Evolutionary conservation across 2,329 filamentous ascomycete species (phyloP).

Genomic region (Piedraia hortae): DNA sequence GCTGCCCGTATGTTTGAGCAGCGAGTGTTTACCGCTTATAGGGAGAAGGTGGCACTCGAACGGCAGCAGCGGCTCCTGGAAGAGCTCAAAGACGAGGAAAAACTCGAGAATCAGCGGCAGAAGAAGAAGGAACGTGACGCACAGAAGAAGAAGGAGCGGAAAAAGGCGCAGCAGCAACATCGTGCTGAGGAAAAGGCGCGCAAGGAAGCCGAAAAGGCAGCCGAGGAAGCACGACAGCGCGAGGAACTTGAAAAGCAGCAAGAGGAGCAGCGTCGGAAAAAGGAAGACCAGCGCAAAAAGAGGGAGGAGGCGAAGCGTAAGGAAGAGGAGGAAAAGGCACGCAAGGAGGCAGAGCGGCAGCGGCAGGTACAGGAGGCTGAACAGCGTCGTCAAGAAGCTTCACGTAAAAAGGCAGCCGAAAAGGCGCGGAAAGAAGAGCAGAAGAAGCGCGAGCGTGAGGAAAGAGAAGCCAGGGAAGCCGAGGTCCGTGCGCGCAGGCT

Average conservation of each 20-base stretch:
- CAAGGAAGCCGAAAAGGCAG: constrained; percentile 67
- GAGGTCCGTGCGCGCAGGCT: constrained; percentile 43
- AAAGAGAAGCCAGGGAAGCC: constrained; percentile 35
- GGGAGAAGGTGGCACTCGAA: constrained; percentile 84
- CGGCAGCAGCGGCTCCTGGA: constrained; percentile 74
- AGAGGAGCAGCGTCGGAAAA: constrained; percentile 55
- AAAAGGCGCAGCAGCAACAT: constrained; percentile 61
- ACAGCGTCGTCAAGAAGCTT: constrained; percentile 58
- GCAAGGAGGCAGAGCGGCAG: constrained; percentile 64
- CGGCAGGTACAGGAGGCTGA: constrained; percentile 58
- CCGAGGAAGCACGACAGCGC: constrained; percentile 51
- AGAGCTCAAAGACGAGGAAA: constrained; percentile 66
- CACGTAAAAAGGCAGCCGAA: constrained; percentile 63
- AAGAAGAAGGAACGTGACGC: constrained; percentile 86
- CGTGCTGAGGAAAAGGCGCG: constrained; percentile 76
- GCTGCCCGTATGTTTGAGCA: constrained; percentile 98
- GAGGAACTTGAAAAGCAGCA: constrained; percentile 50
- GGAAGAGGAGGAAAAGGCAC: constrained; percentile 62
- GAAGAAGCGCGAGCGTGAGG: constrained; percentile 53
- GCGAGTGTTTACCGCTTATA: constrained; percentile 83
- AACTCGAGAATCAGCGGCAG: constrained; percentile 48
- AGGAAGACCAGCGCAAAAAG: constrained; percentile 76
- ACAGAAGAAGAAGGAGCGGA: constrained; percentile 86
- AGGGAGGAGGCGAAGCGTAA: constrained; percentile 73
- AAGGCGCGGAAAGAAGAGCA: constrained; percentile 45